Base-by-base conservation (phyloP, 169 alveolate species). In the Plasmodium relictum region DNA sequence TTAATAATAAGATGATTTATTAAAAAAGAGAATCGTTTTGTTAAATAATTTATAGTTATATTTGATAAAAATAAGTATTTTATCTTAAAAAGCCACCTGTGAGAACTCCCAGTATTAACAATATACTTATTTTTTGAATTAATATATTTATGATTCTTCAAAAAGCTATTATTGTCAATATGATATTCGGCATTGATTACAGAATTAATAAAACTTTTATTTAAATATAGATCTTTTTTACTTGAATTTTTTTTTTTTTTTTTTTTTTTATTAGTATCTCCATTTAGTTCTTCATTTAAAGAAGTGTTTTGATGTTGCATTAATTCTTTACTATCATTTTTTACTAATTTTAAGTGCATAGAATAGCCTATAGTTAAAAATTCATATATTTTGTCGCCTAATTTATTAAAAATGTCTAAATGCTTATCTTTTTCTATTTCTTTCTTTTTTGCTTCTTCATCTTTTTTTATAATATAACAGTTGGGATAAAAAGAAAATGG, bases 401-500 rank as follows among this genome's bases (percentile, higher is more conserved):
- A 8, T 20, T 66, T 37, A 12, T 42, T 62, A 58, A 62, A 83
- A 41, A 80, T 24, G 3, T 50, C 70, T 50, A 50, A 22, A 24
- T 9, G 22, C 16, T 4, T 41, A 16, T 16, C 14, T 31, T 42
- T 22, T 22, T 48, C 0, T 58, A 22, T 26, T 7, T 31, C 45
- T n/a, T 10, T 14, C 14, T 52, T 5, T 14, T 56, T 12, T 54
- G 22, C 6, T 1, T 0, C 66, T 12, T 31, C 52, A 22, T 54
- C 66, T 39, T 41, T 16, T 22, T 58, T 44, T 10, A 12, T 8
- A 8, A 16, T 3, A 68, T 45, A 80, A 70, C 88, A 72, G 48
- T 74, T 80, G 18, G 93, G 92, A 69, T 83, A 92, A 52, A 92
- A 92, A 26, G 80, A 22, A 58, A 92, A 92, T 8, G 95, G 95